Conservation (phyloP, 176 grass and related monocot species). For the Puccinellia tenuiflora region DNA sequence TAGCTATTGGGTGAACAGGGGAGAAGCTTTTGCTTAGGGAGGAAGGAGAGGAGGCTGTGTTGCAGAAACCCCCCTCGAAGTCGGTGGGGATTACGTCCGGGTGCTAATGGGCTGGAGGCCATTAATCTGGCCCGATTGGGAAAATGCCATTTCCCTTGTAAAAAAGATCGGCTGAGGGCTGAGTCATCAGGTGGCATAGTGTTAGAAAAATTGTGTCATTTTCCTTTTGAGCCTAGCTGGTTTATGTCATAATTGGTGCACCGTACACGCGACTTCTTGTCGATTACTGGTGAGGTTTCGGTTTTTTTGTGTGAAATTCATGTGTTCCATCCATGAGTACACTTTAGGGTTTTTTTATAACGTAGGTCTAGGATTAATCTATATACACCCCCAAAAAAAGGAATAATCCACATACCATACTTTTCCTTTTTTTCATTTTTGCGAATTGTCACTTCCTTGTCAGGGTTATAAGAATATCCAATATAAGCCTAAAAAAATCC, state of each 20-base stretch:
- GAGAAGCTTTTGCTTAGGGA: constrained; percentile 23
- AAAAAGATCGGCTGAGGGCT: not conserved
- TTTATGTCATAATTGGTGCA: not conserved
- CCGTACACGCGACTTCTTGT: not conserved
- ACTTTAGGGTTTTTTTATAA: not conserved
- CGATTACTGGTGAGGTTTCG: not conserved
- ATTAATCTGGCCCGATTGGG: not conserved
- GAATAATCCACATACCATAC: not conserved
- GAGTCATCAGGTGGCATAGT: not conserved
- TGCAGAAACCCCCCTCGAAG: accelerated
- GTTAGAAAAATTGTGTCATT: not conserved
- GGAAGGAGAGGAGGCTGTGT: constrained; percentile 36
- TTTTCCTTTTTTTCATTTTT: too few species aligned
- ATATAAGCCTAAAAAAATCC: too few species aligned
- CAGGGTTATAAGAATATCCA: not conserved
- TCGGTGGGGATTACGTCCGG: not conserved
- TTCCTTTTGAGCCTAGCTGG: not conserved
- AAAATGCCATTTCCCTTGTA: too few species aligned
- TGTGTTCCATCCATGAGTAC: not conserved
- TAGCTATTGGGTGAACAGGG: not conserved
- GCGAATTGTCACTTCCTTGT: too few species aligned
- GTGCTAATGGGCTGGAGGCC: not conserved
- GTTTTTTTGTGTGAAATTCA: not conserved
- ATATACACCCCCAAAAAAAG: not conserved
- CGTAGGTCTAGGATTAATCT: not conserved